Conservation (phyloP, 108 stramenopile genomes). For the Tribonema minus region DNA sequence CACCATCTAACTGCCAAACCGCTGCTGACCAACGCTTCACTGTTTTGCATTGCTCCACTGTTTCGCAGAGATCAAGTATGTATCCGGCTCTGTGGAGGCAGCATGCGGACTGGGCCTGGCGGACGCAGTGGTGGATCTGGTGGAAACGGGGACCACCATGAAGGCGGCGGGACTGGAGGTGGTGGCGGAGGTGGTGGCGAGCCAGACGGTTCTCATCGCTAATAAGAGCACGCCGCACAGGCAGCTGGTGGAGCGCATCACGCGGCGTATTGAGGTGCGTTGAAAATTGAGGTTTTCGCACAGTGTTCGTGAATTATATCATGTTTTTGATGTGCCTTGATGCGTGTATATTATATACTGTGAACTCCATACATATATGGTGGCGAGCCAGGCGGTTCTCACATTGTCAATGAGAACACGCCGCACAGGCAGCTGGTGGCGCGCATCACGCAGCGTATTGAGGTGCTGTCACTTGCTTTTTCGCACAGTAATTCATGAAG, state of each 20-base stretch:
- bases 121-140: slow-evolving; percentile 94
- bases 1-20: too few species aligned
- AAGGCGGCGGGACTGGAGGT: slow-evolving; percentile 89
- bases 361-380: too few species aligned
- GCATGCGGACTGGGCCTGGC: slow-evolving; percentile 88
- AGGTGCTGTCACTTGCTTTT: slow-evolving; percentile 77
- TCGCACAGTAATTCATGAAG: too few species aligned
- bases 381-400: slow-evolving; percentile 66
- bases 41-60: too few species aligned
- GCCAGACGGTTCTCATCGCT: slow-evolving; percentile 55
- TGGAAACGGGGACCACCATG: slow-evolving; percentile 97
- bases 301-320: too few species aligned
- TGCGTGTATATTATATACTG: too few species aligned
- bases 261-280: slow-evolving; percentile 87
- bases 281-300: too few species aligned
- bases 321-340: too few species aligned
- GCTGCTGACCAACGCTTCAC: too few species aligned
- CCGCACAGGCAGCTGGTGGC: slow-evolving; percentile 76
- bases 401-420: slow-evolving; percentile 70
- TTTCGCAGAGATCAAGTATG: slow-evolving; percentile 64
- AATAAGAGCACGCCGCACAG: slow-evolving; percentile 77
- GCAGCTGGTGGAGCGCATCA: slow-evolving; percentile 74
- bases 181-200: slow-evolving; percentile 78
- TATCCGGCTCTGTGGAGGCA: slow-evolving; percentile 92
- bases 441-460: slow-evolving; percentile 77